These are phyloP conservation scores for Didymella sp. DNA, from an alignment of 2,329 filamentous ascomycete genomes.

Conservation along the genomic window DNA sequence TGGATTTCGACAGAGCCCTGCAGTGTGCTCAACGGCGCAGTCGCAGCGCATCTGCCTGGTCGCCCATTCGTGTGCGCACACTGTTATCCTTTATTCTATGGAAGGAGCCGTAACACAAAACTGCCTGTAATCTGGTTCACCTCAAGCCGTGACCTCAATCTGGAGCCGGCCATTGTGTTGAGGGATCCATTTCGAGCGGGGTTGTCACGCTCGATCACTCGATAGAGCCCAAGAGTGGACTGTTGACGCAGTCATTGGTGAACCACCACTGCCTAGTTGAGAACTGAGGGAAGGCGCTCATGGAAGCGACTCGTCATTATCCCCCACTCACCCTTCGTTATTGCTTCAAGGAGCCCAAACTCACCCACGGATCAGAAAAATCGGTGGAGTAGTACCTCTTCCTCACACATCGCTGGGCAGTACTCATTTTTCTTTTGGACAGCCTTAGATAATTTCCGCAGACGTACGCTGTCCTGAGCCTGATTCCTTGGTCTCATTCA, in stretches of 20 bases:
- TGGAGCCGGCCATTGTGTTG: slow-evolving; percentile 2
- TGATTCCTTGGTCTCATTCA: background rate
- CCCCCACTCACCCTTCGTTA: slow-evolving; percentile 6
- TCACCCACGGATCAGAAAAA: slow-evolving; percentile 1
- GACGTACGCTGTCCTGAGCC: background rate
- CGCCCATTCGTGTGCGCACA: slow-evolving; percentile 4
- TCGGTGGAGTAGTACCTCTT: background rate
- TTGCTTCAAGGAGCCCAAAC: slow-evolving; percentile 8
- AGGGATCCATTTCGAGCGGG: slow-evolving; percentile 6
- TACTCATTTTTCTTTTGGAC: slow-evolving; percentile 2
- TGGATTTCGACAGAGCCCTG: slow-evolving; percentile 5
- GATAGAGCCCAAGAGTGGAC: slow-evolving; percentile 1
- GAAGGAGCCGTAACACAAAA: slow-evolving; percentile 1
- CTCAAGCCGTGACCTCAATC: slow-evolving; percentile 1
- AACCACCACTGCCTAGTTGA: slow-evolving; percentile 13
- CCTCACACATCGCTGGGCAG: background rate
- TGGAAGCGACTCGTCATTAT: slow-evolving; percentile 11
- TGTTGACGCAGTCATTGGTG: slow-evolving; percentile 5
- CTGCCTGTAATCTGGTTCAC: slow-evolving; percentile 8
- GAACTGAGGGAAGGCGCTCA: slow-evolving; percentile 8
- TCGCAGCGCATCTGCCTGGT: slow-evolving; percentile 11
- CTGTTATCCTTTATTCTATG: slow-evolving; percentile 4
- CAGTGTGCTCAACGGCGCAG: slow-evolving; percentile 9
- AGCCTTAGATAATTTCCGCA: background rate
- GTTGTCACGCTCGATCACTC: slow-evolving; percentile 12